Evolutionary conservation across 768 basidiomycete species (phyloP).

Genomic region (Psilocybe sp.): DNA sequence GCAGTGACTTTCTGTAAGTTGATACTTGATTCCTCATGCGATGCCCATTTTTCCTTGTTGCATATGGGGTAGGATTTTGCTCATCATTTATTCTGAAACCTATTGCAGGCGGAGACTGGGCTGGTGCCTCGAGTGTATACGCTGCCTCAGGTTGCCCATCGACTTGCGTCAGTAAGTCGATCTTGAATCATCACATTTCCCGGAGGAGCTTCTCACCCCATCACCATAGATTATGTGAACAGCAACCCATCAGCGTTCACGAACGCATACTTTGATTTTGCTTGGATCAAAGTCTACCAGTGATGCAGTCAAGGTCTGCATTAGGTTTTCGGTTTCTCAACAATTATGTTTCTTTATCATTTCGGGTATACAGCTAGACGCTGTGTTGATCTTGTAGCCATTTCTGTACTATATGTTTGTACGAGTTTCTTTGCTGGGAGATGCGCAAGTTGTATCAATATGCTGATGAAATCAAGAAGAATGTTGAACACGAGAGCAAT

Average conservation of each 20-base stretch:
- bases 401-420: too few relatives aligned
- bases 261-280: slow-evolving; percentile 72
- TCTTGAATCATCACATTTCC: not conserved
- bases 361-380: not conserved
- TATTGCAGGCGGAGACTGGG: slow-evolving; percentile 50
- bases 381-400: not conserved
- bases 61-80: not conserved
- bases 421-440: too few relatives aligned
- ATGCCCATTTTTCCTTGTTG: not conserved
- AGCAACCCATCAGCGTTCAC: slow-evolving; percentile 64
- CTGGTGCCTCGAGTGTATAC: slow-evolving; percentile 40
- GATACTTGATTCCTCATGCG: not conserved
- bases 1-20: slow-evolving; percentile 60
- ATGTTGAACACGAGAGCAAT: not conserved
- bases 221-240: slow-evolving; percentile 54
- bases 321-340: not conserved
- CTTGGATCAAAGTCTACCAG: slow-evolving; percentile 46
- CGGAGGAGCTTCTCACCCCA: not conserved
- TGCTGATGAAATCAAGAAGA: not conserved
- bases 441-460: too few relatives aligned
- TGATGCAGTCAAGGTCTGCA: slow-evolving; percentile 2
- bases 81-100: not conserved
- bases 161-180: slow-evolving; percentile 44
- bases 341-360: not conserved
- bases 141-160: slow-evolving; percentile 47